Conservation (phyloP, 1,284 basidiomycete species). For the Ustilago xerochloae region DNA sequence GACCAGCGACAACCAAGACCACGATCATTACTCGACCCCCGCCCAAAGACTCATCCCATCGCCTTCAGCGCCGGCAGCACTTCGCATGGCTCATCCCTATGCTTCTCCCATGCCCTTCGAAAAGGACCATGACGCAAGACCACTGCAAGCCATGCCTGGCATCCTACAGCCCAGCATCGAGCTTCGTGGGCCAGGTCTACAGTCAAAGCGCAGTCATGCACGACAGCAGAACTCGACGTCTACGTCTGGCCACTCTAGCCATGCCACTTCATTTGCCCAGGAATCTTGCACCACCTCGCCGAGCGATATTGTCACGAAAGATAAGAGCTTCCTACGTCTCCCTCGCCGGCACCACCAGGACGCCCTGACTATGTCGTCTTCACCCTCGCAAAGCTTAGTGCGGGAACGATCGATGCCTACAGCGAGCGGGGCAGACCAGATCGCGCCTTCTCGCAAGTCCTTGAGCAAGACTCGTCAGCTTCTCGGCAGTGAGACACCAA, state of each 20-base stretch:
- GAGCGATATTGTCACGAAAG: background rate
- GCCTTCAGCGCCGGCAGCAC: slow-evolving; percentile 9
- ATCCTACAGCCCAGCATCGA: background rate
- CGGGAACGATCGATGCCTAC: background rate
- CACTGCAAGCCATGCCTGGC: background rate
- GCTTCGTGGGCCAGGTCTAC: background rate
- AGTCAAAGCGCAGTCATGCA: background rate
- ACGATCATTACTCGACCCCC: background rate
- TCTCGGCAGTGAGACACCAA: slow-evolving; percentile 18
- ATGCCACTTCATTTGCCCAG: background rate
- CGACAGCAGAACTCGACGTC: slow-evolving; percentile 10
- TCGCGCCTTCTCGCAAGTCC: slow-evolving; percentile 17
- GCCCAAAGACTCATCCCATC: slow-evolving; percentile 7
- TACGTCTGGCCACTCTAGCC: slow-evolving; percentile 8
- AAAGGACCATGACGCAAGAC: slow-evolving; percentile 1
- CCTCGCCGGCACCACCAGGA: background rate
- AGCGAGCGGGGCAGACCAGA: background rate
- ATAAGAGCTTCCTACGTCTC: slow-evolving; percentile 9
- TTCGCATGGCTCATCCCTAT: slow-evolving; percentile 30
- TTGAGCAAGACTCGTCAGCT: slow-evolving; percentile 39
- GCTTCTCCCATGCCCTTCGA: slow-evolving; percentile 9
- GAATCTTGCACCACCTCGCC: background rate
- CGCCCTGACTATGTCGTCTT: background rate
- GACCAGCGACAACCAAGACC: slow-evolving; percentile 18
- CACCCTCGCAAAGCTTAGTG: background rate